These are phyloP conservation scores for Lentinula raphanica DNA, from an alignment of 768 basidiomycete species.

Conservation along the genomic window DNA sequence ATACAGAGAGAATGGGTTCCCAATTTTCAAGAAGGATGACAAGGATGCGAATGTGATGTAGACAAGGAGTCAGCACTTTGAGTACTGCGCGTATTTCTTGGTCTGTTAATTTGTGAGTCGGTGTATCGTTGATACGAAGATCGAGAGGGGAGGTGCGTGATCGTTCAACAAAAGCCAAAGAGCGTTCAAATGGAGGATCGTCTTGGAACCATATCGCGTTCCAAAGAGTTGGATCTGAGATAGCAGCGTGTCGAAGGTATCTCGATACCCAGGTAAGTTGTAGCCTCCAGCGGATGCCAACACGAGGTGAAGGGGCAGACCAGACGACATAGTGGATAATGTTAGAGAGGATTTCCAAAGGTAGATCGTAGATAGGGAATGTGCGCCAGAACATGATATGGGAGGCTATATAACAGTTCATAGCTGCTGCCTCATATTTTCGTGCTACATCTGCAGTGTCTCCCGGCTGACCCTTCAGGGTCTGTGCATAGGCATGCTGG, in stretches of 20 bases:
- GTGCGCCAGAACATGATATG: slow-evolving; percentile 29
- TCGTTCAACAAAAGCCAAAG: slow-evolving; percentile 53
- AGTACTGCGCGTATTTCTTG: slow-evolving; percentile 44
- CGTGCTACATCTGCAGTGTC: not conserved
- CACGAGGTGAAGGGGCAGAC: slow-evolving; percentile 34
- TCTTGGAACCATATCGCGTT: slow-evolving; percentile 64
- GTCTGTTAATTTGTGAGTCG: slow-evolving; percentile 30
- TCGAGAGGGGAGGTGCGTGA: slow-evolving; percentile 52
- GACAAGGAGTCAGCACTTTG: slow-evolving; percentile 43
- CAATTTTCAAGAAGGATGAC: slow-evolving; percentile 53
- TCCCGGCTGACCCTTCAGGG: not conserved
- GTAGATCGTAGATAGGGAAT: slow-evolving; percentile 60
- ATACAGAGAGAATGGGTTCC: slow-evolving; percentile 45
- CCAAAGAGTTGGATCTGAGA: slow-evolving; percentile 51
- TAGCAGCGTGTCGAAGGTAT: slow-evolving; percentile 46
- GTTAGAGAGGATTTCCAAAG: slow-evolving; percentile 57
- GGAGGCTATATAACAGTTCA: slow-evolving; percentile 1
- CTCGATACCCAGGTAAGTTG: slow-evolving; percentile 55
- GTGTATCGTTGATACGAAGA: slow-evolving; percentile 51
- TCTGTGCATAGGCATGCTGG: not conserved
- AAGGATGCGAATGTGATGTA: slow-evolving; percentile 55
- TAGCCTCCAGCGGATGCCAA: slow-evolving; percentile 36
- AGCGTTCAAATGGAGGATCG: slow-evolving; percentile 41
- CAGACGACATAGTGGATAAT: slow-evolving; percentile 60
- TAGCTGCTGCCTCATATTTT: not conserved